Evolutionary conservation across 2,329 filamentous ascomycete genomes (phyloP).

Genomic region (Aureobasidium sp.): DNA sequence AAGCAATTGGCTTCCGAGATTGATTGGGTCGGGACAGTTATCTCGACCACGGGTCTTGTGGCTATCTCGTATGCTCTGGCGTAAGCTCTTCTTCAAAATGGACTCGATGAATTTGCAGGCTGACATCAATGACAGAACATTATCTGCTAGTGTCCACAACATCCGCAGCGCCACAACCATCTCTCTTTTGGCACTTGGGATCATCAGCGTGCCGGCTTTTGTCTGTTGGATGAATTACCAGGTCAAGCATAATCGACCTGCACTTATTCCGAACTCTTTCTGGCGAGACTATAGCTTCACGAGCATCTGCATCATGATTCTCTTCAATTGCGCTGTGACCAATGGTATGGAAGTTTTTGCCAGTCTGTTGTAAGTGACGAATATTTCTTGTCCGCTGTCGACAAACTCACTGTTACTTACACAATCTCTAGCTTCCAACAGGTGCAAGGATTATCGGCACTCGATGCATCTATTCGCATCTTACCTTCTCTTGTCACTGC

Average conservation of each 20-base stretch:
- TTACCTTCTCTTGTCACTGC: slow-evolving; percentile 43
- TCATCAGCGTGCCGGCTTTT: slow-evolving; percentile 44
- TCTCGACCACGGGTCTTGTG: slow-evolving; percentile 42
- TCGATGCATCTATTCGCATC: slow-evolving; percentile 32
- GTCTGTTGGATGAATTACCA: slow-evolving; percentile 49
- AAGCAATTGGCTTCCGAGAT: slow-evolving; percentile 36
- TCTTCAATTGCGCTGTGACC: slow-evolving; percentile 34
- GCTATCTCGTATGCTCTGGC: slow-evolving; percentile 40
- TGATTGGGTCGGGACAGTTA: slow-evolving; percentile 47
- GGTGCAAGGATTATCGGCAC: slow-evolving; percentile 21
- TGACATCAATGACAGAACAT: neutral
- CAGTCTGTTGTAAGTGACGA: slow-evolving; percentile 30
- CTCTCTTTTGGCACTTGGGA: slow-evolving; percentile 39
- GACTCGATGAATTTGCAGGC: neutral
- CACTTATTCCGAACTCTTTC: slow-evolving; percentile 56
- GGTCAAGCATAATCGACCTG: slow-evolving; percentile 40
- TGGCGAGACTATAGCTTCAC: slow-evolving; percentile 54
- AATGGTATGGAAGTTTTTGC: slow-evolving; percentile 33
- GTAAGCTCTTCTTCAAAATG: slow-evolving; percentile 20
- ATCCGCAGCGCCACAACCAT: slow-evolving; percentile 21
- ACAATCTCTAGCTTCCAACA: slow-evolving; percentile 22
- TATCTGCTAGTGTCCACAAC: slow-evolving; percentile 7
- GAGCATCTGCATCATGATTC: slow-evolving; percentile 43
- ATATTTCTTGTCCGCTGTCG: slow-evolving; percentile 6
- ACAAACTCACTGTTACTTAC: neutral